phyloP scores from a whole-genome alignment of 78 protist genomes.

The Polysphondylium violaceum region DNA sequence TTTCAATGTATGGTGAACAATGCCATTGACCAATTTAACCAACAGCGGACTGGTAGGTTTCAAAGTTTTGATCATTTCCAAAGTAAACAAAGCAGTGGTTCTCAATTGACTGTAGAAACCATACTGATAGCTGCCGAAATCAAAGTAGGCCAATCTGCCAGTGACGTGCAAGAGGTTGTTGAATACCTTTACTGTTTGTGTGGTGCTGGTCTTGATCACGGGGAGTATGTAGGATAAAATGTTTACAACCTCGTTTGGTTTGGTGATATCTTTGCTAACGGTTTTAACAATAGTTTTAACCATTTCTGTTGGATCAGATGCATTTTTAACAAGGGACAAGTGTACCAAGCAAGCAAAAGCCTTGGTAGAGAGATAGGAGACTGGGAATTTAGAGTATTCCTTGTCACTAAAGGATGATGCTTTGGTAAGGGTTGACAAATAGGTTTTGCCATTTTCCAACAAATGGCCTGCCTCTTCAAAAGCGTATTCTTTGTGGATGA shows the following conservation, averaged over 20 bases:
- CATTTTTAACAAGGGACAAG: neutral
- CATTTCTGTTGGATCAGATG: neutral
- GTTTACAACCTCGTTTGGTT: neutral
- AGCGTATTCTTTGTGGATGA: neutral
- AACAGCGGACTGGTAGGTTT: neutral
- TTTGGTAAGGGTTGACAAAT: neutral
- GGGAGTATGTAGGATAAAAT: neutral
- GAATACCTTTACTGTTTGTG: neutral
- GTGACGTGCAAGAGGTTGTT: constrained; percentile 6
- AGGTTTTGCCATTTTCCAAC: neutral
- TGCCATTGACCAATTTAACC: constrained; percentile 10
- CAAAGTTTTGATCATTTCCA: neutral
- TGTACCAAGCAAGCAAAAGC: constrained; percentile 22
- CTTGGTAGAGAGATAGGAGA: neutral
- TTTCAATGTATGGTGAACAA: too few species aligned
- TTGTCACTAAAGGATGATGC: neutral
- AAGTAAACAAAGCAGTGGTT: neutral
- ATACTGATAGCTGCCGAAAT: neutral
- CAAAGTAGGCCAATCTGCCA: neutral
- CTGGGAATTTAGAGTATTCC: neutral
- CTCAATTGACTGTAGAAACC: constrained; percentile 2
- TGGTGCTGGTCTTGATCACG: neutral
- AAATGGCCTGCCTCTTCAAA: neutral
- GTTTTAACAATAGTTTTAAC: neutral
- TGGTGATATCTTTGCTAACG: neutral